Evolutionary conservation across 805 yeast genomes (phyloP), one percentile per base, ranked within the genome.

Genomic region (Lachancea sp.): DNA sequence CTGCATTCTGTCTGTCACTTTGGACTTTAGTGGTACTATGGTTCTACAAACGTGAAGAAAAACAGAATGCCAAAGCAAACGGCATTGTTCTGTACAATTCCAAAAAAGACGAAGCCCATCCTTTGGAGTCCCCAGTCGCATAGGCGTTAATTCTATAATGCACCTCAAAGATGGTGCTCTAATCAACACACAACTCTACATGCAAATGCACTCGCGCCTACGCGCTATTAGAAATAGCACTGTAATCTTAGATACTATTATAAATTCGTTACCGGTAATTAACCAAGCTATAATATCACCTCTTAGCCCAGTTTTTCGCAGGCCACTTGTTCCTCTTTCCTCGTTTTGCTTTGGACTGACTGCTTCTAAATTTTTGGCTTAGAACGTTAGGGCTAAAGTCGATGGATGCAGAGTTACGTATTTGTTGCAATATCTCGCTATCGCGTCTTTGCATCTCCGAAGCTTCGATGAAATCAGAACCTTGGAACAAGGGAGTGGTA

Each of bases 41-140:
- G 48, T 60, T 67, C 41, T 70, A 69, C 52, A 70, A 68, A 46
- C 57, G 67, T 42, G 70, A 70, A 46, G 74, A 70, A 48, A 54
- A 63, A 44, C 56, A 51, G 20, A 53, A 59, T 37, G 71, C 74
- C 2, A 56, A 55, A 37, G 54, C 51, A 13, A 66, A 70, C 36
- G 74, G 74, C 26, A 71, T 71, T 36, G 44, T 62, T 8, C 38
- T 63, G 36, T 65, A 54, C 51, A 56, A 55, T 45, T 56, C 60
- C 17, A 36, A 45, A 32, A 44, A 47, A n/a, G 50, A 46, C 15
- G 50, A 38, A 35, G 40, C 36, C 35, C 39, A 32, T 25, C 45
- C 47, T 18, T 41, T 39, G 18, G 39, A 25, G 2, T 37, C 41
- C 30, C 40, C 38, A n/a, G 42, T 32, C 7, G 47, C 47, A 4